Base-by-base conservation (phyloP, 2,329 filamentous ascomycete species). In the Diaporthe ilicicola region DNA sequence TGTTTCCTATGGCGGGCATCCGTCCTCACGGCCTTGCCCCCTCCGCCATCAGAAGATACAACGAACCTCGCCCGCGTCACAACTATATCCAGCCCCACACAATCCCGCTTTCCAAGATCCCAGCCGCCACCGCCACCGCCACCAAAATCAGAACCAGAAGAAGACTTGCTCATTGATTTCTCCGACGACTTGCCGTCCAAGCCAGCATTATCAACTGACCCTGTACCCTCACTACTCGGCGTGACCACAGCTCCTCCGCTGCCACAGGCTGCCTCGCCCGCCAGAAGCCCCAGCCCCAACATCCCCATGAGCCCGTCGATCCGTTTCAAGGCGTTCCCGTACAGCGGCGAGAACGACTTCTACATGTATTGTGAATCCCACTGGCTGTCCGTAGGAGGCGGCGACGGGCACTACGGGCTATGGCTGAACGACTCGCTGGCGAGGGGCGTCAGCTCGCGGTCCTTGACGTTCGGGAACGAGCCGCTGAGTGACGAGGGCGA, bases 261-360 rank as follows among this genome's bases (percentile, higher is more conserved):
- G 5, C 19, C 42, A 15, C 64, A 67, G 6, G 27, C 50, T 17
- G 37, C 29, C 1, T 48, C 59, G 12, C 59, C 59, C 12, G 42
- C 59, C 42, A 34, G 39, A 37, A 61, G 39, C 46, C 51, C 54
- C 32, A 24, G 62, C 55, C 22, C 29, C 55, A 59, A 44, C 32
- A 34, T 66, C 37, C 77, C 77, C 32, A 90, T 90, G 4, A 89
- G 90, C 5, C 93, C 95, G 73, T 88, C 90, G 32, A 94, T 98
- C 75, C 91, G 96, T 24, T 99, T 99, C 87, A 98, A 97, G 82
- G 95, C 95, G 0, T 99, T 98, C 77, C 95, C 95, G 0, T 98
- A 98, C 78, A 97, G 93, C 70, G 96, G 96, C 6, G 89, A 97
- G 50, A 98, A 99, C 80, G 96, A 98, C 81, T 99, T 97, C 80